Base-by-base conservation (phyloP, 1,284 basidiomycete species). In the Melampsora americana region DNA sequence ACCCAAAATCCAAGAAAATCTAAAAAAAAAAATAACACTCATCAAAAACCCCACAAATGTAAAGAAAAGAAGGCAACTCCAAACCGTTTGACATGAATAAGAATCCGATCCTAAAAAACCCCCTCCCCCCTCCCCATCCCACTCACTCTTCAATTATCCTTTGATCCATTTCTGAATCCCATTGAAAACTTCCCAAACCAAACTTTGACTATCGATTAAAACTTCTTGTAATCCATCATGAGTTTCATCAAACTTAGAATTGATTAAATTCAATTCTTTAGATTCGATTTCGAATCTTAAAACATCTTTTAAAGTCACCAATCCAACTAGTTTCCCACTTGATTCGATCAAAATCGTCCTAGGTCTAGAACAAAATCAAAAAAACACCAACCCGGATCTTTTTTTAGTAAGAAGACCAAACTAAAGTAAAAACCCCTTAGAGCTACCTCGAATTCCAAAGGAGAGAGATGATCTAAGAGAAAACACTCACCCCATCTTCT, bases 241-340 rank as follows among this genome's bases (percentile, higher is more conserved):
- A 1, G 53, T 50, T 2, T 66, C 48, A 6, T 20, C 30, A 26
- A 32, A 39, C 3, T 26, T 18, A 28, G 28, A 18, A 23, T 23
- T 14, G 23, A n/a, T 26, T 56, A 20, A 12, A 30, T 28, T 1
- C 50, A 3, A 16, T 23, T 26, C 2, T 68, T 28, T 16, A 4
- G n/a, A 6, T 69, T 66, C 69, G 6, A 71, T 73, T 46, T 78
- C 72, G 32, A 32, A 64, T 26, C 30, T 62, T 23, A 99, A 85
- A 14, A 98, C 92, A 80, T 99, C 96, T 82, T 99, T 99, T 77
- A 99, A 91, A 0, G 95, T 98, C 26, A 97, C 90, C 18, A 99
- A 85, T 0, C 95, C 95, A 0, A 87, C 88, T 2, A 99, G 86
- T 56, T 86, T 84, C 14, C 95, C 95, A 79, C 90, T 88, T 76